These are phyloP conservation scores for Malbranchea zuffiana DNA, from an alignment of 2,329 filamentous ascomycete species.

Conservation along the genomic window DNA sequence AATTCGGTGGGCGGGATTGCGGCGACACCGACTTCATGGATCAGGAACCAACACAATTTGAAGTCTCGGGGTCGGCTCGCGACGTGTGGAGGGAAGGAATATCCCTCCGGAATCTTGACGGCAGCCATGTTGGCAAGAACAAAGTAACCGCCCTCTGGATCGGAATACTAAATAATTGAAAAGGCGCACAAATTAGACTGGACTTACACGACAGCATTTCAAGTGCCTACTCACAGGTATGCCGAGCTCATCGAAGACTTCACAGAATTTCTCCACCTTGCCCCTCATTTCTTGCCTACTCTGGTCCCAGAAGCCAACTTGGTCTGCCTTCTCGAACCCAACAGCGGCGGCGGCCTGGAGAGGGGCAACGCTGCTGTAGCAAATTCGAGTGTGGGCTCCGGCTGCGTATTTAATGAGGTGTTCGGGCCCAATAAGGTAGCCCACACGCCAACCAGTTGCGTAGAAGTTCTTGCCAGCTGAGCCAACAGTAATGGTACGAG, in stretches of 20 bases:
- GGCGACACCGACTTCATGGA: slow-evolving; percentile 89
- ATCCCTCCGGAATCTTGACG: slow-evolving; percentile 70
- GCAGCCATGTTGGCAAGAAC: slow-evolving; percentile 88
- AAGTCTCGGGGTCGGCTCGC: slow-evolving; percentile 81
- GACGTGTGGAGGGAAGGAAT: slow-evolving; percentile 83
- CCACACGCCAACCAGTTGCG: slow-evolving; percentile 91
- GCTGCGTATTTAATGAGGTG: slow-evolving; percentile 84
- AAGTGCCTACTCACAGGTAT: slow-evolving; percentile 43
- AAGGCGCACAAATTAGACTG: background rate
- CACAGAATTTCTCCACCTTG: slow-evolving; percentile 80
- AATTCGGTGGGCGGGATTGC: slow-evolving; percentile 96
- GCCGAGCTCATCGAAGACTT: slow-evolving; percentile 62
- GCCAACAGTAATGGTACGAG: slow-evolving; percentile 82
- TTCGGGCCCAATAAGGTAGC: slow-evolving; percentile 83
- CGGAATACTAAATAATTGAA: slow-evolving; percentile 50
- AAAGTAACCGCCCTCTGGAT: slow-evolving; percentile 95
- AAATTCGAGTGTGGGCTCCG: slow-evolving; percentile 89
- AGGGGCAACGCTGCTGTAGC: slow-evolving; percentile 86
- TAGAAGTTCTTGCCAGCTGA: slow-evolving; percentile 98
- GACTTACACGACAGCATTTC: background rate
- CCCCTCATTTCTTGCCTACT: slow-evolving; percentile 77
- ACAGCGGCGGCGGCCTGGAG: slow-evolving; percentile 90
- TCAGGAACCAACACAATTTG: slow-evolving; percentile 90
- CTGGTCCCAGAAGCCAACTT: slow-evolving; percentile 75
- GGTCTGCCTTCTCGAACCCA: slow-evolving; percentile 83